Base-by-base conservation (phyloP, 768 basidiomycete genomes). In the Multifurca ochricompacta region DNA sequence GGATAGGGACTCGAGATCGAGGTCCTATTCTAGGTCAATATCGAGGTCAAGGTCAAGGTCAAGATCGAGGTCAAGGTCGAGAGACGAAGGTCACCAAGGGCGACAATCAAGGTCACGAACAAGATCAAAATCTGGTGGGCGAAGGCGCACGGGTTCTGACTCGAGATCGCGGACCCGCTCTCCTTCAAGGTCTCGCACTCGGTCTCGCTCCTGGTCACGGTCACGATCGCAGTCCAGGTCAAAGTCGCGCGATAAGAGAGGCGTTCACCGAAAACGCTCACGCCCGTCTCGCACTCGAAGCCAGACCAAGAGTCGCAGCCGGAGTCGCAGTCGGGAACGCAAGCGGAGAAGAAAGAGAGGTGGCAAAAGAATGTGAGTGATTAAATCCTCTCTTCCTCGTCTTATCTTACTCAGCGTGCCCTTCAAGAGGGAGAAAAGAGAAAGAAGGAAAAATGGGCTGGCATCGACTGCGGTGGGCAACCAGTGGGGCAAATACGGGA, bases 401-500 rank as follows among this genome's bases (percentile, higher is more conserved):
- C 23, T 5, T 31, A 23, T 42, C 56, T 52, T 35, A 56, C 30
- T 34, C 7, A 47, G n/a, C 6, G 16, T 19, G 16, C 19, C 4
- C 30, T 40, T 36, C 10, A 23, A 78, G 70, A 78, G 73, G 62
- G 79, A 82, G 58, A 86, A 80, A 73, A 61, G 52, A 41, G 79
- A 82, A 56, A 86, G 79, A 73, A 85, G 83, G 65, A 85, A 84
- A 47, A 83, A 82, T 66, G 85, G 82, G 70, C 82, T 78, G 45
- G 27, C 69, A 63, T 25, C 65, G 25, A 73, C 71, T 18, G 77
- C 72, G 30, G 70, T 72, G 25, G 77, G 78, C 9, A 73, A 80
- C 16, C 83, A 91, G 60, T 96, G 91, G 91, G 93, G 93, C 14
- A 91, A 89, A 68, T 85, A 87, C 68, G 93, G 93, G 3, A 77